Percentiles rank a stretch among this genome's conserved stretches.
phyloP scores from a whole-genome alignment of 345 rosid genomes.

The Salix arbutifolia region DNA sequence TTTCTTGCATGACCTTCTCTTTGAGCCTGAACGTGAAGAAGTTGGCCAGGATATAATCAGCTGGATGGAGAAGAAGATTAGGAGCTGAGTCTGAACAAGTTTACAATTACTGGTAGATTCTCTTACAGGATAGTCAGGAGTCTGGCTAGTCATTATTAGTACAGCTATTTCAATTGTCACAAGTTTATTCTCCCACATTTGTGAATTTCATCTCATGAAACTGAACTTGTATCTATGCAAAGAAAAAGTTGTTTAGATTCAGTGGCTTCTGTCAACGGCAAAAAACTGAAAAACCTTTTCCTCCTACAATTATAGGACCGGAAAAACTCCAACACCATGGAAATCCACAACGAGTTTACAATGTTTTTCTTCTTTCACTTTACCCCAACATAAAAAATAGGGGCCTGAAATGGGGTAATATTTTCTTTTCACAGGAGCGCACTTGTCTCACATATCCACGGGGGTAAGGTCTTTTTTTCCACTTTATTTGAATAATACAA shows the following conservation, averaged over 20 bases:
- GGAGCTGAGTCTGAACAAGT: slow-evolving; percentile 4
- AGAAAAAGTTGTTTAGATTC: not conserved
- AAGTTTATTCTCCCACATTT: not conserved
- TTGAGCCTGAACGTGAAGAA: slow-evolving; percentile 86
- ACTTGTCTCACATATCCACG: too few relatives aligned
- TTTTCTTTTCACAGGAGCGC: too few relatives aligned
- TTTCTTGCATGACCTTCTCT: slow-evolving; percentile 86
- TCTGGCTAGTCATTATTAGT: not conserved
- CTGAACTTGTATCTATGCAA: not conserved
- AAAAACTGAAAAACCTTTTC: not conserved
- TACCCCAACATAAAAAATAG: too few relatives aligned
- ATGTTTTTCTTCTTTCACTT: too few relatives aligned
- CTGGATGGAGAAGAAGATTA: slow-evolving; percentile 79
- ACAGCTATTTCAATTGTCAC: not conserved
- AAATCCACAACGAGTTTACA: too few relatives aligned
- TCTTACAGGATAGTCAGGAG: not conserved
- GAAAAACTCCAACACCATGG: too few relatives aligned
- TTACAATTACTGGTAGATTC: slow-evolving; percentile 3
- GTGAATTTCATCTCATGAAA: not conserved
- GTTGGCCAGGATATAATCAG: slow-evolving; percentile 72
- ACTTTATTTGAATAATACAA: too few relatives aligned
- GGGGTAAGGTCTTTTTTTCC: too few relatives aligned
- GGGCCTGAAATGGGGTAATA: too few relatives aligned
- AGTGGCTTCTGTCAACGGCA: not conserved
- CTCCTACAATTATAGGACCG: not conserved